A percentile compares a stretch with the other conserved stretches of the same genome.
Conservation (phyloP, 1,284 basidiomycete species). For the Leccinum solheimii region DNA sequence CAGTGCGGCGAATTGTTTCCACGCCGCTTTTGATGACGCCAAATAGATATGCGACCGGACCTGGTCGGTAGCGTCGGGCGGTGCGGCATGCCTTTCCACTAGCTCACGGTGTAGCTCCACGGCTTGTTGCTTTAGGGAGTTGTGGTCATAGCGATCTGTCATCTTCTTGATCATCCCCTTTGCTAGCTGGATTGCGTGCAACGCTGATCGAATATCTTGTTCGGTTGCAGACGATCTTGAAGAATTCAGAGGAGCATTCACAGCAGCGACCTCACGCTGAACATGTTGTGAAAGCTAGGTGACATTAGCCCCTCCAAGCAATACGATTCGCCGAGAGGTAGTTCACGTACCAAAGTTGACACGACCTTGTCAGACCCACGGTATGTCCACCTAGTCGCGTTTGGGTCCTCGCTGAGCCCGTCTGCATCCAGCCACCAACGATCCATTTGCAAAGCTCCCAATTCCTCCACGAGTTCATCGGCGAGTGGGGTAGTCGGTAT, state of each 20-base stretch:
- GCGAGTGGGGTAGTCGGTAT: background rate
- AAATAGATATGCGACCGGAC: background rate
- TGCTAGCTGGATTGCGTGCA: background rate
- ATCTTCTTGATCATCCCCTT: background rate
- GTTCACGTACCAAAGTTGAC: background rate
- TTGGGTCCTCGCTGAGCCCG: background rate
- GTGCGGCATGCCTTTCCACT: background rate
- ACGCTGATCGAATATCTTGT: background rate
- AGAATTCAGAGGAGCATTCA: background rate
- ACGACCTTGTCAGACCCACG: background rate
- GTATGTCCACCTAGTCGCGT: background rate
- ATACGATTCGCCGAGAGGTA: too few relatives aligned
- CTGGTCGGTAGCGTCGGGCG: too few relatives aligned
- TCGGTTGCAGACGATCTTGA: background rate
- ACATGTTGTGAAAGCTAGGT: background rate
- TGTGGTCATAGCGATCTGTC: too few relatives aligned
- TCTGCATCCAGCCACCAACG: background rate
- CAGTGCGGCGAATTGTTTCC: background rate
- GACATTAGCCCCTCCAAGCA: too few relatives aligned
- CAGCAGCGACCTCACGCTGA: background rate
- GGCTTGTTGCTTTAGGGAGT: too few relatives aligned
- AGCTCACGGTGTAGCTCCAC: background rate
- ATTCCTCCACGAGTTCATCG: background rate
- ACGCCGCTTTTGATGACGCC: background rate
- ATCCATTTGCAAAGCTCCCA: background rate